Evolutionary conservation across 83 land plant genomes (phyloP).

Genomic region (Picea engelmannii): DNA sequence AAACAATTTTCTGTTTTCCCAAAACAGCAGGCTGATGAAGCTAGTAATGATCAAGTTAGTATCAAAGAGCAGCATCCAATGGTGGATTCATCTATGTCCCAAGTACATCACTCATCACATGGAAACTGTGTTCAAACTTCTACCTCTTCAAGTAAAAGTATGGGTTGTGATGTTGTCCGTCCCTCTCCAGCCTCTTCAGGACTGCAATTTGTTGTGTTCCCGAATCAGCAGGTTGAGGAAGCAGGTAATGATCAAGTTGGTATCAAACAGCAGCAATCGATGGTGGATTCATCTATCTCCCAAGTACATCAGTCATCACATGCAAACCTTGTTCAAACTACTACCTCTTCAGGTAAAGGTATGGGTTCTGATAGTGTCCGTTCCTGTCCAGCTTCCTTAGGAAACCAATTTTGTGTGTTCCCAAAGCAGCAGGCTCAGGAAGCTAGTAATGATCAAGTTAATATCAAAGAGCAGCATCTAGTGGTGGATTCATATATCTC

Average conservation of each 20-base stretch:
- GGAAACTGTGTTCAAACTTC: conserved; percentile 5
- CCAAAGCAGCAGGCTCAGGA: not conserved
- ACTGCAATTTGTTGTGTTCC: not conserved
- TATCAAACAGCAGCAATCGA: conserved; percentile 5
- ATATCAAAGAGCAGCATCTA: conserved; percentile 6
- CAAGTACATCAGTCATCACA: too few relatives aligned
- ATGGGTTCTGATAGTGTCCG: conserved; percentile 8
- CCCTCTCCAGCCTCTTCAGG: conserved; percentile 11
- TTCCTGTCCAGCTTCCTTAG: not conserved
- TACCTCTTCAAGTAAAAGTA: not conserved
- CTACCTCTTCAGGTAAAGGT: not conserved
- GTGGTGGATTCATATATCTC: not conserved
- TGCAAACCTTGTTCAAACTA: not conserved
- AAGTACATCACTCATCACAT: not conserved
- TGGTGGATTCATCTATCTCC: not conserved
- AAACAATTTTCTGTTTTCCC: not conserved
- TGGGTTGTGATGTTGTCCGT: not conserved
- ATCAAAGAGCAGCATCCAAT: conserved; percentile 13
- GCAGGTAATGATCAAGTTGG: not conserved
- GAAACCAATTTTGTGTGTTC: not conserved
- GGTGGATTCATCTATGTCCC: not conserved
- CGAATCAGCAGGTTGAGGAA: not conserved
- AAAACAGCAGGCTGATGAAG: not conserved
- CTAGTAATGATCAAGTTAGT: not conserved
- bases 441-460: conserved; percentile 1